Evolutionary conservation across 495 filamentous ascomycete genomes (phyloP).

Genomic region (Lindgomyces ingoldianus): DNA sequence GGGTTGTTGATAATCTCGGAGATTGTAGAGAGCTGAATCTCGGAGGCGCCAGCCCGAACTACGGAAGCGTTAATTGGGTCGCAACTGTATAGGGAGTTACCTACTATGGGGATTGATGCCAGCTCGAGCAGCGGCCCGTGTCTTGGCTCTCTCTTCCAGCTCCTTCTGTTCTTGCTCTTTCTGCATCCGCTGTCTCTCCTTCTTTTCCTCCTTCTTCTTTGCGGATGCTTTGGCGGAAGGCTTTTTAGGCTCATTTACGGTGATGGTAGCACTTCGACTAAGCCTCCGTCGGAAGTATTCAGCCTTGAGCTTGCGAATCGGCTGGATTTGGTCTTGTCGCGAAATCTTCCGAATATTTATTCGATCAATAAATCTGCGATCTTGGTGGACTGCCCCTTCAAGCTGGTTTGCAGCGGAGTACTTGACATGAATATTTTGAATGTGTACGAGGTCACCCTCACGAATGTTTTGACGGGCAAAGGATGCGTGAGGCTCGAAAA

Average conservation of each 20-base stretch:
- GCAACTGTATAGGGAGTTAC: slow-evolving; percentile 4
- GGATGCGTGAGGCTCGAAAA: slow-evolving; percentile 68
- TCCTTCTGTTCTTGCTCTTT: slow-evolving; percentile 46
- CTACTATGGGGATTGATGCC: slow-evolving; percentile 43
- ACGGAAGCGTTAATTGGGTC: slow-evolving; percentile 3
- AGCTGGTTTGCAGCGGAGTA: slow-evolving; percentile 53
- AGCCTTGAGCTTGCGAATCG: slow-evolving; percentile 14
- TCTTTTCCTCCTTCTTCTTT: slow-evolving; percentile 48
- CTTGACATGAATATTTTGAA: slow-evolving; percentile 76
- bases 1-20: slow-evolving; percentile 53
- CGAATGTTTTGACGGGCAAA: slow-evolving; percentile 58
- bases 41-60: slow-evolving; percentile 43
- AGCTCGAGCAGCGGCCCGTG: slow-evolving; percentile 23
- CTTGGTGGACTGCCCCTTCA: slow-evolving; percentile 72
- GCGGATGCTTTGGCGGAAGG: slow-evolving; percentile 8
- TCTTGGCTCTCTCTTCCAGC: slow-evolving; percentile 29
- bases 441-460: slow-evolving; percentile 59
- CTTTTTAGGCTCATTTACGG: slow-evolving; percentile 45
- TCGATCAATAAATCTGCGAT: slow-evolving; percentile 54
- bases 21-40: slow-evolving; percentile 49
- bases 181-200: slow-evolving; percentile 44
- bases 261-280: slow-evolving; percentile 36
- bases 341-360: slow-evolving; percentile 55
- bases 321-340: background rate
- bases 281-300: slow-evolving; percentile 9